These are phyloP conservation scores for Boletus rubroflammeus DNA, from an alignment of 768 basidiomycete species.

Conservation along the genomic window DNA sequence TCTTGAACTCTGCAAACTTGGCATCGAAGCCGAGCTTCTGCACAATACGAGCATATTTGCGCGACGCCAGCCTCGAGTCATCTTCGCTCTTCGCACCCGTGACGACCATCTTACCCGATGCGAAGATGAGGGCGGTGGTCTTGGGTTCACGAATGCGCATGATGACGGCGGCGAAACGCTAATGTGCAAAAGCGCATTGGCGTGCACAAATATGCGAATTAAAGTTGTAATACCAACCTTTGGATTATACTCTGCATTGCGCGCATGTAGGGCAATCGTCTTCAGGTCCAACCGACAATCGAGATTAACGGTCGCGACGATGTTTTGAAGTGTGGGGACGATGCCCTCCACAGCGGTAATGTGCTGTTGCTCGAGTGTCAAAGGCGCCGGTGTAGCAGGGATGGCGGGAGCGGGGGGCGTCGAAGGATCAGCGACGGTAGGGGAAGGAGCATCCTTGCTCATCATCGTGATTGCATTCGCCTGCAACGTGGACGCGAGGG, in stretches of 20 bases:
- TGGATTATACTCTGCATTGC: slow-evolving; percentile 99
- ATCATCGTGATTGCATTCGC: slow-evolving; percentile 31
- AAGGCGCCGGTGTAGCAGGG: slow-evolving; percentile 65
- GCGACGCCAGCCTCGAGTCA: slow-evolving; percentile 92
- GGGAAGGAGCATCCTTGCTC: slow-evolving; percentile 32
- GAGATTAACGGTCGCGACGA: slow-evolving; percentile 97
- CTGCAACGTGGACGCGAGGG: slow-evolving; percentile 13
- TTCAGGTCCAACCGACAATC: slow-evolving; percentile 96
- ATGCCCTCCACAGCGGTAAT: slow-evolving; percentile 97
- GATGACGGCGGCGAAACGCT: slow-evolving; percentile 99
- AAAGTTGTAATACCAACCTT: slow-evolving; percentile 76
- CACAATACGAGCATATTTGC: slow-evolving; percentile 98
- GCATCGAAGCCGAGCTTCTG: slow-evolving; percentile 99
- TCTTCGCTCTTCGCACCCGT: slow-evolving; percentile 99
- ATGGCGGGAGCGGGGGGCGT: slow-evolving; percentile 48
- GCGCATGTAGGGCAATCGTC: slow-evolving; percentile 95
- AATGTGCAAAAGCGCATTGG: slow-evolving; percentile 61
- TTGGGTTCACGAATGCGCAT: slow-evolving; percentile 99
- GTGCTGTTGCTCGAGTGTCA: slow-evolving; percentile 88
- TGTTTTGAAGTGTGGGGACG: slow-evolving; percentile 99
- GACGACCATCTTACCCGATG: slow-evolving; percentile 99
- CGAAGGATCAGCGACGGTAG: slow-evolving; percentile 56
- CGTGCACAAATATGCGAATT: slow-evolving; percentile 40
- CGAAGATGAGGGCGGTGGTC: slow-evolving; percentile 99
- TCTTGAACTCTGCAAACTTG: slow-evolving; percentile 99